These are phyloP conservation scores for Syzygium aromaticum DNA, from an alignment of 345 rosid species.

Conservation along the genomic window DNA sequence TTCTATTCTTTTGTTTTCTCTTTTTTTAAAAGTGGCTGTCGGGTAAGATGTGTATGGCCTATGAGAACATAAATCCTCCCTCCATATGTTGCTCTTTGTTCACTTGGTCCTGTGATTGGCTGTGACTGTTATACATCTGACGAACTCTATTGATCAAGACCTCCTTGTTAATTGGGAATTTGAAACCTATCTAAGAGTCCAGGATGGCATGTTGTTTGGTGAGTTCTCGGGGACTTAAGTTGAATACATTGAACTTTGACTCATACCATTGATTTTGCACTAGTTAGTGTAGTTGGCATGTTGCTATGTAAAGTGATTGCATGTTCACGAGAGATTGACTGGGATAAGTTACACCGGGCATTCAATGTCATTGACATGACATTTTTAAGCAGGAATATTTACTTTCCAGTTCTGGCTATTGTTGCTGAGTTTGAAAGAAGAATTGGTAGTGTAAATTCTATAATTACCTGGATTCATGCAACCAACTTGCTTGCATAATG, in stretches of 20 bases:
- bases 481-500: background rate
- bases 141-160: background rate
- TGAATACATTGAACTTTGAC: background rate
- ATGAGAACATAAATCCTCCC: background rate
- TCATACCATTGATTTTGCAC: background rate
- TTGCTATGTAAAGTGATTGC: no score
- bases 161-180: background rate
- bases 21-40: background rate
- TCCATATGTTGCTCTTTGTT: background rate
- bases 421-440: background rate
- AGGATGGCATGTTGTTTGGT: background rate
- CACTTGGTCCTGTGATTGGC: background rate
- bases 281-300: no score
- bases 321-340: background rate
- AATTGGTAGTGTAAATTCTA: background rate
- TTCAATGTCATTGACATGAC: background rate
- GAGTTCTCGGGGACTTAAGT: background rate
- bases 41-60: background rate
- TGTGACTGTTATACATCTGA: background rate
- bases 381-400: background rate
- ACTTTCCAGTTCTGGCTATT: background rate
- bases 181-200: background rate
- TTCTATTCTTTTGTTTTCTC: background rate
- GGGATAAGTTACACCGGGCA: background rate
- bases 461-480: background rate